A percentile compares a stretch with the other conserved stretches of the same genome.
phyloP scores from a whole-genome alignment of 106 monocot species.

The Dendrobium huoshanense region DNA sequence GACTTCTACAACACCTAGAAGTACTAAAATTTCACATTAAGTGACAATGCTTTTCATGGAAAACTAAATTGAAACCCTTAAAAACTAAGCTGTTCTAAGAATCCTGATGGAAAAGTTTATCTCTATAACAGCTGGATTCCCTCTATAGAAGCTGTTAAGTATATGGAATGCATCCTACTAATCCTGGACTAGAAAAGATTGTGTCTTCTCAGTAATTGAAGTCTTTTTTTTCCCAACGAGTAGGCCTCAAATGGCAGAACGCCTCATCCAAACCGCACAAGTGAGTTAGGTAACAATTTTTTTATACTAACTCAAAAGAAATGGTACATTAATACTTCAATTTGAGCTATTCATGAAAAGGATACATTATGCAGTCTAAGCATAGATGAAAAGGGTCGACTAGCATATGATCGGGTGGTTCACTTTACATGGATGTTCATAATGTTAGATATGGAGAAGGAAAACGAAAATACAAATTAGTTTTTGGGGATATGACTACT shows the following conservation, averaged over 20 bases:
- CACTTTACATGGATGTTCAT: background rate
- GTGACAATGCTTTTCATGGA: background rate
- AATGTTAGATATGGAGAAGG: background rate
- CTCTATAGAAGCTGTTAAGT: background rate
- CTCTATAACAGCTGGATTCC: background rate
- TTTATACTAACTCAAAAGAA: too few relatives aligned
- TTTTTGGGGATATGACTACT: background rate
- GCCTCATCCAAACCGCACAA: too few relatives aligned
- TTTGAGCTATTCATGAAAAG: too few relatives aligned
- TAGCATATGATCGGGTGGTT: too few relatives aligned
- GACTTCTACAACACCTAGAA: background rate
- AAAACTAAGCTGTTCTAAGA: background rate
- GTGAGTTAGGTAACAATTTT: too few relatives aligned
- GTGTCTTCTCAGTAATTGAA: background rate
- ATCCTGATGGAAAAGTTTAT: background rate
- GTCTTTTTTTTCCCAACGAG: too few relatives aligned
- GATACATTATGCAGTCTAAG: too few relatives aligned
- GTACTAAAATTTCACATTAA: background rate
- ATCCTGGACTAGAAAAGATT: background rate
- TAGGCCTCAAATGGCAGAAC: too few relatives aligned
- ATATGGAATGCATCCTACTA: background rate
- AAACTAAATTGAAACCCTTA: too few relatives aligned
- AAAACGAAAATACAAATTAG: background rate
- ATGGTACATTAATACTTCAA: too few relatives aligned
- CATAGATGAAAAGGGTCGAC: too few relatives aligned